phyloP scores from a whole-genome alignment of 1,284 basidiomycete genomes.

The Irpex lacteus region DNA sequence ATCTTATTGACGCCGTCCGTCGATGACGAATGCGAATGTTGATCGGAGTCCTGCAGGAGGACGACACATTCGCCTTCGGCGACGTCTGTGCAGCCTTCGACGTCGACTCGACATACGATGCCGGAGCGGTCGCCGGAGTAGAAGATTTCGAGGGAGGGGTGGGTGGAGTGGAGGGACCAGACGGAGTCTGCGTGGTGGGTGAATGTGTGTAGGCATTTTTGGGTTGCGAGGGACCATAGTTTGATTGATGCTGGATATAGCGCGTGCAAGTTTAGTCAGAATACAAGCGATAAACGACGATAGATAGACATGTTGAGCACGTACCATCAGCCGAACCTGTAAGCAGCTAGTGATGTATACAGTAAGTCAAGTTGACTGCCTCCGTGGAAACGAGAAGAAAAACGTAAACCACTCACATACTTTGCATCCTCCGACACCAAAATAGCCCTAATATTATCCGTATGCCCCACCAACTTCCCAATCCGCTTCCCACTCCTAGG shows the following conservation, averaged over 20 bases:
- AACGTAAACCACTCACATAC: constrained; percentile 58
- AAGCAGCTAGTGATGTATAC: constrained; percentile 53
- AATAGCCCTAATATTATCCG: constrained; percentile 92
- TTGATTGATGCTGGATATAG: constrained; percentile 66
- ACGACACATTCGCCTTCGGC: constrained; percentile 89
- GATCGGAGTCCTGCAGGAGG: constrained; percentile 38
- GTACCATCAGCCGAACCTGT: constrained; percentile 89
- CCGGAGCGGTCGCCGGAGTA: constrained; percentile 96
- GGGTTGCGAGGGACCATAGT: constrained; percentile 88
- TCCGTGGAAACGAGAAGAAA: not conserved
- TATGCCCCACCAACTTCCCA: constrained; percentile 87
- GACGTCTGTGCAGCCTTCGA: constrained; percentile 77
- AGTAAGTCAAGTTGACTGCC: not conserved
- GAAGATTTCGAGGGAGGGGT: constrained; percentile 89
- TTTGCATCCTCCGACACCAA: constrained; percentile 86
- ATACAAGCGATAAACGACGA: too few species aligned
- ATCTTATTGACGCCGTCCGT: constrained; percentile 84
- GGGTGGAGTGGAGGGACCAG: constrained; percentile 88
- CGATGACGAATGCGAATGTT: constrained; percentile 31
- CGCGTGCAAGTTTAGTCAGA: constrained; percentile 18
- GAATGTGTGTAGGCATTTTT: constrained; percentile 94
- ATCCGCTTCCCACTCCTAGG: constrained; percentile 77
- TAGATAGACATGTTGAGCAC: too few species aligned
- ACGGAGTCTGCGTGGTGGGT: constrained; percentile 94
- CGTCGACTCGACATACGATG: constrained; percentile 86